Percentiles rank a stretch among this genome's conserved stretches.
Conservation (phyloP, 1,284 basidiomycete genomes). For the Abortiporus biennis region DNA sequence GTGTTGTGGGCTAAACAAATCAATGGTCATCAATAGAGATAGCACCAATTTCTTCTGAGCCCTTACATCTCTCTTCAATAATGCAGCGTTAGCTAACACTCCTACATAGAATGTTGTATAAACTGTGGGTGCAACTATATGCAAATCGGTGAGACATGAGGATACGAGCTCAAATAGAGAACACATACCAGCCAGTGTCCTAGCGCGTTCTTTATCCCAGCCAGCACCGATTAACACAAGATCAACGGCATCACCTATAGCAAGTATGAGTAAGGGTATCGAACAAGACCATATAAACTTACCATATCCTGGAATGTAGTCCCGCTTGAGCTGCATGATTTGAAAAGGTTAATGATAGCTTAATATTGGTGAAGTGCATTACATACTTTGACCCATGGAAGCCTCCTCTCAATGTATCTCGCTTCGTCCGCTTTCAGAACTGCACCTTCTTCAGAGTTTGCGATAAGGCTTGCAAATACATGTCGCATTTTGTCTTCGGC, state of each 20-base stretch:
- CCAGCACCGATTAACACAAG: constrained; percentile 69
- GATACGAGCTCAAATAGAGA: not conserved
- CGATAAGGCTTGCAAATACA: constrained; percentile 45
- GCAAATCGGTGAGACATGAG: not conserved
- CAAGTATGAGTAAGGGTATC: not conserved
- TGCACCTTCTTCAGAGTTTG: constrained; percentile 55
- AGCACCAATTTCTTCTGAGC: not conserved
- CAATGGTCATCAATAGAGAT: constrained; percentile 3
- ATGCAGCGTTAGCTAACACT: constrained; percentile 38
- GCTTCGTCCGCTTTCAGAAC: constrained; percentile 74
- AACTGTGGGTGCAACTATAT: constrained; percentile 60
- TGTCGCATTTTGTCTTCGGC: constrained; percentile 16
- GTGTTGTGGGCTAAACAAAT: constrained; percentile 26
- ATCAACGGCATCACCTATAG: constrained; percentile 58
- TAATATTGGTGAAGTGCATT: constrained; percentile 6
- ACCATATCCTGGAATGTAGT: constrained; percentile 80
- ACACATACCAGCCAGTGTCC: constrained; percentile 63
- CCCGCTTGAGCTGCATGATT: constrained; percentile 46
- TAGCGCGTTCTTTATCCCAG: constrained; percentile 74
- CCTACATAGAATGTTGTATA: constrained; percentile 81
- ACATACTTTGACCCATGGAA: constrained; percentile 77
- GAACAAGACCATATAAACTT: not conserved
- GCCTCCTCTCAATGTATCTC: constrained; percentile 52
- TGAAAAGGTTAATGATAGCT: not conserved
- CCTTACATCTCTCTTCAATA: constrained; percentile 31